A percentile compares a stretch with the other conserved stretches of the same genome.
Evolutionary conservation across 2,329 filamentous ascomycete species (phyloP).

Genomic region (Samsoniella hepiali): DNA sequence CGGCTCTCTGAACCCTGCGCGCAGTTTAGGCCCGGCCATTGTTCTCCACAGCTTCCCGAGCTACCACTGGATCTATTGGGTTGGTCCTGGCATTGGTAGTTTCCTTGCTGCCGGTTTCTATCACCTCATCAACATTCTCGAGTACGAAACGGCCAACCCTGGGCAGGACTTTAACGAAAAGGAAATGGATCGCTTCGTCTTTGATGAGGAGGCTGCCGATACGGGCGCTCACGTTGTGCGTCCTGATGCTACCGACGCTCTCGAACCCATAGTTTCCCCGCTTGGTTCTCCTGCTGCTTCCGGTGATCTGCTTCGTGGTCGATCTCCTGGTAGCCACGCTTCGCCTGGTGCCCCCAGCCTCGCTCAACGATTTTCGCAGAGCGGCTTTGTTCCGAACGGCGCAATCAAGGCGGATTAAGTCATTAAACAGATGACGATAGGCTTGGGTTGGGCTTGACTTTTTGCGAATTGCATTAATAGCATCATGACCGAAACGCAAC

Average conservation of each 20-base stretch:
- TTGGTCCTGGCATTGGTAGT: slow-evolving; percentile 23
- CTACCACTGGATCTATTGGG: slow-evolving; percentile 48
- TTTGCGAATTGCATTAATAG: background rate
- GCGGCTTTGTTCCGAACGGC: background rate
- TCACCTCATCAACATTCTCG: slow-evolving; percentile 20
- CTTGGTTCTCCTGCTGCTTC: background rate
- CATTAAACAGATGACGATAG: background rate
- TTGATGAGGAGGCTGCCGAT: slow-evolving; percentile 19
- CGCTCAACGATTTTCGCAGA: background rate
- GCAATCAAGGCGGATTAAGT: slow-evolving; percentile 1
- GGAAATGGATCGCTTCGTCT: slow-evolving; percentile 20
- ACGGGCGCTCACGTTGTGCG: slow-evolving; percentile 16
- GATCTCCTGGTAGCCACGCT: background rate
- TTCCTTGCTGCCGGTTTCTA: slow-evolving; percentile 19
- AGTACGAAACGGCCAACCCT: slow-evolving; percentile 22
- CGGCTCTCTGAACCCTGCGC: slow-evolving; percentile 45
- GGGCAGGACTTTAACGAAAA: slow-evolving; percentile 22
- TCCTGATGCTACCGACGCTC: slow-evolving; percentile 11
- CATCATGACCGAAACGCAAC: slow-evolving; percentile 3
- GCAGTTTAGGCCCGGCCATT: slow-evolving; percentile 46
- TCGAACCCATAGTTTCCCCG: slow-evolving; percentile 13
- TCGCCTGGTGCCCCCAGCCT: slow-evolving; percentile 1
- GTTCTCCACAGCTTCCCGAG: slow-evolving; percentile 38
- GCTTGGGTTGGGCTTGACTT: background rate
- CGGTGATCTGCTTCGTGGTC: slow-evolving; percentile 11